These are phyloP conservation scores for Eucalyptus regnans DNA, from an alignment of 345 rosid species.

Conservation along the genomic window DNA sequence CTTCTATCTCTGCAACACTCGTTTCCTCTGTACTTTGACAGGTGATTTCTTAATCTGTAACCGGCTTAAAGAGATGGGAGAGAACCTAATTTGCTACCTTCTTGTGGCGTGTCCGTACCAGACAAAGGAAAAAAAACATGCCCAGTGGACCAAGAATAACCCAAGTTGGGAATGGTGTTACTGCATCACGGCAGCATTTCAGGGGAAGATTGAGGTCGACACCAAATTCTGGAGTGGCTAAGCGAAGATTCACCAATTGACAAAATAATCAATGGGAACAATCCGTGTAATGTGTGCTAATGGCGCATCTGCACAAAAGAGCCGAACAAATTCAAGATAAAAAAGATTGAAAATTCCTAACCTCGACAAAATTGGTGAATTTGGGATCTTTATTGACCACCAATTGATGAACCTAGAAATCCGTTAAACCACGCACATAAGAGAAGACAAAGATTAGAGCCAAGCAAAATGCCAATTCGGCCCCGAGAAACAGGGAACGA, in stretches of 20 bases:
- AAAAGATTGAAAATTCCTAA: too few species aligned
- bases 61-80: background rate
- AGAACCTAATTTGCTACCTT: background rate
- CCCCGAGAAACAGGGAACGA: too few species aligned
- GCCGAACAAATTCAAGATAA: too few species aligned
- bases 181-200: background rate
- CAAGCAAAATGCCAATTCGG: too few species aligned
- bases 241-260: too few species aligned
- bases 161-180: background rate
- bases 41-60: background rate
- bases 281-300: accelerated
- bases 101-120: background rate
- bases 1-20: background rate
- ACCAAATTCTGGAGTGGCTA: constrained; percentile 13
- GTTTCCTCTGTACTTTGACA: background rate
- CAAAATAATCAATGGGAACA: too few species aligned
- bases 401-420: too few species aligned
- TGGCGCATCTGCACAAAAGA: too few species aligned
- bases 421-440: too few species aligned
- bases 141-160: background rate
- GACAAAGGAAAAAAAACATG: background rate
- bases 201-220: background rate
- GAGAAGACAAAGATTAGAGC: too few species aligned
- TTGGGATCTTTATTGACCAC: too few species aligned
- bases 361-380: too few species aligned